Conservation (phyloP, 306 rosid species). For the Cercis canadensis region DNA sequence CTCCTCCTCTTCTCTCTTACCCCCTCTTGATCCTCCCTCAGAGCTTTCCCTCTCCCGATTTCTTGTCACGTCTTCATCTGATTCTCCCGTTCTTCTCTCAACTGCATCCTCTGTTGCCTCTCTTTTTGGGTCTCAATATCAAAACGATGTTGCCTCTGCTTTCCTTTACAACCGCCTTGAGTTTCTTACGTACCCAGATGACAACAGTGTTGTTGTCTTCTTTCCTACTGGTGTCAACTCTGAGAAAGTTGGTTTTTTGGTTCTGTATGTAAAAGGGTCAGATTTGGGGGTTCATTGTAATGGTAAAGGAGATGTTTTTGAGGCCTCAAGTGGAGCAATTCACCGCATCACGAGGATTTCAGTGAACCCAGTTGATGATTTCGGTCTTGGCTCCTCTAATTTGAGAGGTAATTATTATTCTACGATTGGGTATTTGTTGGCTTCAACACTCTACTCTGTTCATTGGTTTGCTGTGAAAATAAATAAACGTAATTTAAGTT, state of each 20-base stretch:
- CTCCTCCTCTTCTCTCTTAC: slow-evolving; percentile 50
- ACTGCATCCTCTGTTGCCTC: slow-evolving; percentile 54
- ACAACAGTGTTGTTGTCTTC: slow-evolving; percentile 43
- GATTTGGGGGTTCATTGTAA: slow-evolving; percentile 31
- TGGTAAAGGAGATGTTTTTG: slow-evolving; percentile 32
- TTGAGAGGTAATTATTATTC: slow-evolving; percentile 11
- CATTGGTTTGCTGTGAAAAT: slow-evolving; percentile 56
- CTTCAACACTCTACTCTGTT: slow-evolving; percentile 55
- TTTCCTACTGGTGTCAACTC: slow-evolving; percentile 65
- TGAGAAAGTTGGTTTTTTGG: slow-evolving; percentile 56
- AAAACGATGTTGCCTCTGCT: slow-evolving; percentile 30
- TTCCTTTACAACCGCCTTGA: slow-evolving; percentile 51
- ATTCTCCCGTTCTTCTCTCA: slow-evolving; percentile 57
- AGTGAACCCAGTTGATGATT: slow-evolving; percentile 42
- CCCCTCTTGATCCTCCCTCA: slow-evolving; percentile 47
- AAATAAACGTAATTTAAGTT: slow-evolving; percentile 14
- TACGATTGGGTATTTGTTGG: slow-evolving; percentile 61
- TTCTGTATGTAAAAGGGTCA: slow-evolving; percentile 24
- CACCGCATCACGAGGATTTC: slow-evolving; percentile 51
- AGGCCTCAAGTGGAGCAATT: slow-evolving; percentile 18
- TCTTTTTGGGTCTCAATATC: slow-evolving; percentile 28
- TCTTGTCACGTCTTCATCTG: slow-evolving; percentile 43
- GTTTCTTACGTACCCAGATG: slow-evolving; percentile 45
- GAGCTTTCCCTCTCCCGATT: slow-evolving; percentile 48
- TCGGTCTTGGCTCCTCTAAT: neutral